Evolutionary conservation across 2,329 filamentous ascomycete species (phyloP).

Genomic region (Mariannaea sp.): DNA sequence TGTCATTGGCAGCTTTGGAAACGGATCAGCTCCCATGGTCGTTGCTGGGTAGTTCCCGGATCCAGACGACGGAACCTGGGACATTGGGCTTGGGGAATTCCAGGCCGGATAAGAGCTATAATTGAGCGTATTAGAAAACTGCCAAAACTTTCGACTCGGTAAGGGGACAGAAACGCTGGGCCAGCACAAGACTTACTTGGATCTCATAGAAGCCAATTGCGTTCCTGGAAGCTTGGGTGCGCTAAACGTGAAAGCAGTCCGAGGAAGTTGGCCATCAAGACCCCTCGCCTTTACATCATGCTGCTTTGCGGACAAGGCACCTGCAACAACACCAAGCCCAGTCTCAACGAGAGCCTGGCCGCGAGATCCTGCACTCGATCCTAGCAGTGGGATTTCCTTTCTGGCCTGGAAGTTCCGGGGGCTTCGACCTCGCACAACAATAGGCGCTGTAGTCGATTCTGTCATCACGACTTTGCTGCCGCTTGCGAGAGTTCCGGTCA

Average conservation of each 20-base stretch:
- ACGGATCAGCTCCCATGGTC: conserved; percentile 55
- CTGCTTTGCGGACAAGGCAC: conserved; percentile 58
- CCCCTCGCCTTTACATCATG: conserved; percentile 57
- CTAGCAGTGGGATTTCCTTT: conserved; percentile 87
- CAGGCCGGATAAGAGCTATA: conserved; percentile 64
- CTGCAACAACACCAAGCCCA: conserved; percentile 63
- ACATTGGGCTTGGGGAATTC: conserved; percentile 52
- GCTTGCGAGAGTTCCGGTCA: conserved; percentile 81
- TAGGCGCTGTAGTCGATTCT: conserved; percentile 84
- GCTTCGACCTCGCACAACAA: conserved; percentile 91
- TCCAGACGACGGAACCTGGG: conserved; percentile 54
- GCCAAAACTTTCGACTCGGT: background rate
- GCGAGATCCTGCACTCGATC: conserved; percentile 75
- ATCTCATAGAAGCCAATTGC: conserved; percentile 59
- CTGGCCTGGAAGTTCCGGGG: conserved; percentile 93
- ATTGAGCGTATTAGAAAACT: conserved; percentile 35
- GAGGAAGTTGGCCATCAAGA: conserved; percentile 60
- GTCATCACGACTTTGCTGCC: conserved; percentile 81
- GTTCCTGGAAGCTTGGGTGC: conserved; percentile 60
- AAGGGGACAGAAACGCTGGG: background rate
- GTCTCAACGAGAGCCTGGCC: conserved; percentile 74
- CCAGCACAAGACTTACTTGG: conserved; percentile 54
- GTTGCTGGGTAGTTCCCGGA: conserved; percentile 56
- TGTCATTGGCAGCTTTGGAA: conserved; percentile 58
- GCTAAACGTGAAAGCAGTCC: conserved; percentile 63